phyloP scores from a whole-genome alignment of 2,329 filamentous ascomycete genomes.

The Verticillium zaregamsianum region DNA sequence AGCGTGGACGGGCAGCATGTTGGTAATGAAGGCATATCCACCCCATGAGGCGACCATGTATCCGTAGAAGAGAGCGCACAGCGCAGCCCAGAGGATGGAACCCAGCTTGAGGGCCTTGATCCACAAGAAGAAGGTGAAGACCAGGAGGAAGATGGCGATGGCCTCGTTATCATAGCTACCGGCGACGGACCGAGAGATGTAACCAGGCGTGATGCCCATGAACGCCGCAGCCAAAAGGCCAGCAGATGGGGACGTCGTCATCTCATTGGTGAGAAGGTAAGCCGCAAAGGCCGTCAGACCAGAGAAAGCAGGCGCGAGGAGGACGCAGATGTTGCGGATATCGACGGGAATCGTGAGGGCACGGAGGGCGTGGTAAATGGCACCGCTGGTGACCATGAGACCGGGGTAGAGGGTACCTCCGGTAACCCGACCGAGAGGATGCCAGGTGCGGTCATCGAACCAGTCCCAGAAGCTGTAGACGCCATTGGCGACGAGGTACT shows the following conservation, averaged over 20 bases:
- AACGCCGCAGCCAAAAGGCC: constrained; percentile 91
- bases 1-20: constrained; percentile 87
- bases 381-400: constrained; percentile 97
- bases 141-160: constrained; percentile 96
- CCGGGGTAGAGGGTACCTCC: constrained; percentile 98
- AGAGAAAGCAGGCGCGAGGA: constrained; percentile 91
- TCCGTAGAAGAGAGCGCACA: constrained; percentile 94
- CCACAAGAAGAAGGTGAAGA: constrained; percentile 98
- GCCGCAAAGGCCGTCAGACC: constrained; percentile 88
- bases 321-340: constrained; percentile 97
- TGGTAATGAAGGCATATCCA: constrained; percentile 99
- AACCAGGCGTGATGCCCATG: constrained; percentile 96
- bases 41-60: constrained; percentile 99
- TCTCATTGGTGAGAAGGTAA: constrained; percentile 94
- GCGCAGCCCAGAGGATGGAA: constrained; percentile 92
- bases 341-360: constrained; percentile 89
- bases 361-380: constrained; percentile 91
- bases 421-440: constrained; percentile 95
- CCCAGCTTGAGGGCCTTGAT: constrained; percentile 97
- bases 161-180: constrained; percentile 99
- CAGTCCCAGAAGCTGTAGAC: constrained; percentile 99
- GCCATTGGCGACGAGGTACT: constrained; percentile 93
- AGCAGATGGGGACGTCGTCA: constrained; percentile 91
- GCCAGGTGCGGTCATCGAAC: constrained; percentile 99
- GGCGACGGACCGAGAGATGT: constrained; percentile 95